phyloP scores from a whole-genome alignment of 139 green algal genomes.

The Ostreobium quekettii region DNA sequence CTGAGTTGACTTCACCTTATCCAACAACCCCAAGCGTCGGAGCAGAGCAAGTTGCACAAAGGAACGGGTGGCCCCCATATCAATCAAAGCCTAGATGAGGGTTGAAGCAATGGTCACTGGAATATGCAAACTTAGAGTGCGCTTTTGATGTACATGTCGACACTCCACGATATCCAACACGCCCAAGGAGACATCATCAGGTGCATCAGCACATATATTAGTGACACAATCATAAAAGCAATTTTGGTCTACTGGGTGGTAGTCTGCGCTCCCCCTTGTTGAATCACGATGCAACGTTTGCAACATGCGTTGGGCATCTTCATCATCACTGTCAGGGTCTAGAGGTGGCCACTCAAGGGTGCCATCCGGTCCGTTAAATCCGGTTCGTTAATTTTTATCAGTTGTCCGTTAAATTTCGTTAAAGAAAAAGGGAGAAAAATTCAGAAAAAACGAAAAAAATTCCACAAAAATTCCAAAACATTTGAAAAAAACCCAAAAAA shows the following conservation, averaged over 20 bases:
- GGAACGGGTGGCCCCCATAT: background rate
- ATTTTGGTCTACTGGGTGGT: background rate
- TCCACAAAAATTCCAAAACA: no score
- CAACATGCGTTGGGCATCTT: no score
- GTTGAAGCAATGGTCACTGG: background rate
- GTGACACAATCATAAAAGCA: background rate
- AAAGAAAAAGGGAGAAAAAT: no score
- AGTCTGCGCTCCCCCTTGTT: background rate
- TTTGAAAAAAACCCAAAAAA: no score
- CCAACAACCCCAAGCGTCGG: background rate
- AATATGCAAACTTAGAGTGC: background rate
- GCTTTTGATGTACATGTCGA: no score
- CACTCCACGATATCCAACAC: background rate
- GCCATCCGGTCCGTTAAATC: no score
- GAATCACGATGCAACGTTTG: background rate
- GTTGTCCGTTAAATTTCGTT: no score
- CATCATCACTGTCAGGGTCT: no score
- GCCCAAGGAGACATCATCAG: background rate
- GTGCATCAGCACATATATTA: background rate
- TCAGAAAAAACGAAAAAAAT: no score
- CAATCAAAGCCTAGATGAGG: background rate
- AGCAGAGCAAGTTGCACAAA: background rate
- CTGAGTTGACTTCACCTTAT: background rate
- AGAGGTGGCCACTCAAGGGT: no score
- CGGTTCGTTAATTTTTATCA: no score